Percentiles rank a stretch among this genome's conserved stretches.
Conservation (phyloP, 2,329 filamentous ascomycete species). For the Trichoderma sp. region DNA sequence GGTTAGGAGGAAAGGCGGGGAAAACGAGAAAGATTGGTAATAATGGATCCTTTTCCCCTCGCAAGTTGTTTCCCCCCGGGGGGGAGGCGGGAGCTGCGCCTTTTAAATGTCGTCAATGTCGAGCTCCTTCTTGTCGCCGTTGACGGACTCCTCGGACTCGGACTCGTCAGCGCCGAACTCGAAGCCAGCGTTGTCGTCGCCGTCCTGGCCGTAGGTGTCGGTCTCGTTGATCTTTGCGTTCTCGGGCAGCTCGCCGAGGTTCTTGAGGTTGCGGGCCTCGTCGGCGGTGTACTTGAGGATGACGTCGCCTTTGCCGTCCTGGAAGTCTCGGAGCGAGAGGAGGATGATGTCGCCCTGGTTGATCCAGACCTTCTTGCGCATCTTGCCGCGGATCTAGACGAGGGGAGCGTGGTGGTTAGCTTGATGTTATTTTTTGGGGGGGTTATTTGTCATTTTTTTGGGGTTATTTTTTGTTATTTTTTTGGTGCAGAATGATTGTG, state of each 20-base stretch:
- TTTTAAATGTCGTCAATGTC: conserved; percentile 97
- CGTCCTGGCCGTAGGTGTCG: conserved; percentile 87
- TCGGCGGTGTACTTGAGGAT: conserved; percentile 96
- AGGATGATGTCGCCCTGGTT: conserved; percentile 96
- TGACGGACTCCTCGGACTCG: conserved; percentile 51
- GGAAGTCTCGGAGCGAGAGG: conserved; percentile 83
- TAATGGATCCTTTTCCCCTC: not conserved
- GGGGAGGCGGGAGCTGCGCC: conserved; percentile 13
- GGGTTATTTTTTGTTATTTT: not conserved
- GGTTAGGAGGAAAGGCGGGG: conserved; percentile 7
- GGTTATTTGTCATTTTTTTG: no score
- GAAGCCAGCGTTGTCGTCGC: conserved; percentile 94
- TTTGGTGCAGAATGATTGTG: not conserved
- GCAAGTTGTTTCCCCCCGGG: conserved; percentile 4
- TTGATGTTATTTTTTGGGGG: not conserved
- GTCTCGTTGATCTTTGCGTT: conserved; percentile 99
- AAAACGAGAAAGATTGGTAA: not conserved
- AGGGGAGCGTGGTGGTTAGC: not conserved
- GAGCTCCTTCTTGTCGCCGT: conserved; percentile 67
- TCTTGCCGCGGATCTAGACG: conserved; percentile 70
- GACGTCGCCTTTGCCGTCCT: conserved; percentile 94
- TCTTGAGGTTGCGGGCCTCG: conserved; percentile 91
- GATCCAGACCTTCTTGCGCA: conserved; percentile 99
- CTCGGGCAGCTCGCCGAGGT: conserved; percentile 95
- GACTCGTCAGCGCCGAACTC: conserved; percentile 95